Evolutionary conservation across 345 rosid genomes (phyloP), one percentile per base, ranked within the genome.

Genomic region (Theobroma cacao): DNA sequence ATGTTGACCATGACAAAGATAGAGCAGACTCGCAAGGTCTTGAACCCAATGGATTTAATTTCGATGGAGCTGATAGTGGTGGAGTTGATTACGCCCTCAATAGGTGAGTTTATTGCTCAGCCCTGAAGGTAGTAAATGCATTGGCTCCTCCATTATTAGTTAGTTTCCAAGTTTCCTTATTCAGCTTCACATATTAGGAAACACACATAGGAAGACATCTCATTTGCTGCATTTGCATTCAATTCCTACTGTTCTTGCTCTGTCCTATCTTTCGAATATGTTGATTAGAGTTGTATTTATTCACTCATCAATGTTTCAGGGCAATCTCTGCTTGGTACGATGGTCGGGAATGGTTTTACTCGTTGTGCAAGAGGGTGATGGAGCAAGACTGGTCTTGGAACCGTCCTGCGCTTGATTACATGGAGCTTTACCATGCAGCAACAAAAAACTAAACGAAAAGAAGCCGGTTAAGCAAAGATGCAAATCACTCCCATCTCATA

Each of bases 331-430:
- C 87, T 18, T 95, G 95, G 93, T 88, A 93, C 13, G 90, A 89
- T 45, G 87, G 77, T 36, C 89, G 90, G 76, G 98, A 93, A 3
- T 92, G 98, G 96, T 91, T 95, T 67, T 64, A 90, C 78, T 84
- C 88, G 0, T 72, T 92, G 55, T 87, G 96, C 82, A 87, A 87
- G 91, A 95, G 72, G 30, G 99, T 92, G 79, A 95, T 93, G 99
- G 93, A 95, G 82, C 97, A 95, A 91, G 98, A 95, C 82, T 95
- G 99, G 99, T 95, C 98, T 61, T 95, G 99, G 99, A 95, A 93
- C 72, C 90, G 92, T 76, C 99, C 99, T 52, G 97, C 99, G 58
- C 97, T 95, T 11, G 97, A 95, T 79, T 95, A 95, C 83, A 22
- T 93, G 87, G 99, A 95, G 86, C 98, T 95, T 74, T 95, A 95